These are phyloP conservation scores for Trichoderma erinaceum DNA, from an alignment of 495 filamentous ascomycete species.

Conservation along the genomic window DNA sequence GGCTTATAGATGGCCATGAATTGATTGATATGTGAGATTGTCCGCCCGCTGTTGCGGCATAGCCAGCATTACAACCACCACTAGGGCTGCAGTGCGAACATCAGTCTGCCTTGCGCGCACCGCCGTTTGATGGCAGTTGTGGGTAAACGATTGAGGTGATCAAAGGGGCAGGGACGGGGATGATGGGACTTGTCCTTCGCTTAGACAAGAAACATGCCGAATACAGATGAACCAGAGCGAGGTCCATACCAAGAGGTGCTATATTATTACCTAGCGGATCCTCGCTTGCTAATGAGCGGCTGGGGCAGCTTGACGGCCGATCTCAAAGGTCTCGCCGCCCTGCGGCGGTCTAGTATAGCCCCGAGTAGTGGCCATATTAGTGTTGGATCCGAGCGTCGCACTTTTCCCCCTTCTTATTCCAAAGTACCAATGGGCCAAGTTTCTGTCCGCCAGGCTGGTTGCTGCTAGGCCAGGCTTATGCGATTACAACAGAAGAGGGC, in stretches of 20 bases:
- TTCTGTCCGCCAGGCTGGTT: neutral
- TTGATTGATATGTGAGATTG: neutral
- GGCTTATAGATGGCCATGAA: neutral
- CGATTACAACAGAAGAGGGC: neutral
- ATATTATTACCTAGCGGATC: neutral
- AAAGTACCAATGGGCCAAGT: neutral
- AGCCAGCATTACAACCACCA: neutral
- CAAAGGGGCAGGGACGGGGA: neutral
- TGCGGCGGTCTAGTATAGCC: neutral
- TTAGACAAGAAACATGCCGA: slow-evolving; percentile 1
- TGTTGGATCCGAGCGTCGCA: slow-evolving; percentile 3
- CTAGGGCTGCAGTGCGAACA: neutral
- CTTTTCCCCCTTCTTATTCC: neutral
- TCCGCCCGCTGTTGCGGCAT: neutral
- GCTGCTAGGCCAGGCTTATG: neutral
- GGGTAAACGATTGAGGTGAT: neutral
- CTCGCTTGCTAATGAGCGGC: slow-evolving; percentile 1
- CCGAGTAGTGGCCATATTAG: neutral
- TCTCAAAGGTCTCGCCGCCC: neutral
- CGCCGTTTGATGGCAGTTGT: neutral
- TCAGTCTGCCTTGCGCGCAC: neutral
- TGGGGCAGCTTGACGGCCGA: neutral
- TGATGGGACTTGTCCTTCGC: neutral
- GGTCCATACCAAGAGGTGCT: neutral
- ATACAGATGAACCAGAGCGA: neutral